Evolutionary conservation across 805 yeast species (phyloP).

Genomic region (Candida lessepsii): DNA sequence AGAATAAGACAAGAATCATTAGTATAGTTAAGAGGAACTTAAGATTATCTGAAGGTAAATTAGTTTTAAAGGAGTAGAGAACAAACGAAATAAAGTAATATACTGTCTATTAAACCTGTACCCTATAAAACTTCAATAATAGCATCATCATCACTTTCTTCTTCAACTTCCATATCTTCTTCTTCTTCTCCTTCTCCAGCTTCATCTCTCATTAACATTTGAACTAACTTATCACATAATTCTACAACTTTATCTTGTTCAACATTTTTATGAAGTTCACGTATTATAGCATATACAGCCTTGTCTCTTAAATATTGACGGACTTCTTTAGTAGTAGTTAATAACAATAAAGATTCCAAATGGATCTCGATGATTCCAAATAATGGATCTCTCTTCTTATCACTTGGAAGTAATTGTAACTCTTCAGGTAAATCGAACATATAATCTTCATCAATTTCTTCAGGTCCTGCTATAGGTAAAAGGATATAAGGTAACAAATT

Average conservation of each 20-base stretch:
- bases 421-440: constrained; percentile 86
- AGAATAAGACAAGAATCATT: constrained; percentile 61
- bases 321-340: constrained; percentile 71
- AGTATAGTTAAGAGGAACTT: constrained; percentile 56
- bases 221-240: constrained; percentile 80
- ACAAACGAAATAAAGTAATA: too few species aligned
- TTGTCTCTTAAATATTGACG: constrained; percentile 79
- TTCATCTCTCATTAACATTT: constrained; percentile 91
- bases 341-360: constrained; percentile 73
- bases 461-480: constrained; percentile 78
- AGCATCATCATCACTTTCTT: constrained; percentile 39
- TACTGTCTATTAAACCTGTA: too few species aligned
- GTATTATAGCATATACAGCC: constrained; percentile 79
- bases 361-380: constrained; percentile 64
- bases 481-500: constrained; percentile 80
- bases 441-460: constrained; percentile 77
- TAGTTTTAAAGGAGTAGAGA: constrained; percentile 40
- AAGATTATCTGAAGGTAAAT: constrained; percentile 44
- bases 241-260: constrained; percentile 51
- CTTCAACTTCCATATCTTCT: constrained; percentile 49
- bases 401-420: constrained; percentile 73
- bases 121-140: constrained; percentile 51
- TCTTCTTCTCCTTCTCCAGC: constrained; percentile 29
- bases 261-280: constrained; percentile 75
- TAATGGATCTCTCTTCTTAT: constrained; percentile 74